phyloP scores from a whole-genome alignment of 768 basidiomycete species.

The Boletus pseudo-olivaceus region DNA sequence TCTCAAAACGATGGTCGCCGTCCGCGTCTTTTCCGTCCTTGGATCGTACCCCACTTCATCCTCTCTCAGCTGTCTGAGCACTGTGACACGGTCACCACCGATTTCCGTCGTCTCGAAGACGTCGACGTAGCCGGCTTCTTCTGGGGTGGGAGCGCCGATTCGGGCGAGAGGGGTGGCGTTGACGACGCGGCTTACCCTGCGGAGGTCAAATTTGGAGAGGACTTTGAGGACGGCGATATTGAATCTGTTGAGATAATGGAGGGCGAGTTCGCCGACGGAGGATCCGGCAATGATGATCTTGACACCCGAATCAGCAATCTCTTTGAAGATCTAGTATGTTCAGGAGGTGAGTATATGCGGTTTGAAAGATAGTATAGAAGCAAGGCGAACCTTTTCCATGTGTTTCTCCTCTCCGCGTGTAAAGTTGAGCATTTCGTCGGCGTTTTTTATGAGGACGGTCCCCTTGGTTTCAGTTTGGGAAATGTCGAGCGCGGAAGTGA shows the following conservation, averaged over 20 bases:
- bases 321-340: conserved; percentile 82
- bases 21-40: conserved; percentile 70
- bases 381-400: conserved; percentile 67
- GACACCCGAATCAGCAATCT: conserved; percentile 94
- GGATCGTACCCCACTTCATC: conserved; percentile 64
- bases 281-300: conserved; percentile 93
- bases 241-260: conserved; percentile 94
- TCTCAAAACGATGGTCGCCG: conserved; percentile 91
- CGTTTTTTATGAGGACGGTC: conserved; percentile 92
- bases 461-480: conserved; percentile 99
- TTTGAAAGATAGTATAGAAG: background rate
- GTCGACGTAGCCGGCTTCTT: conserved; percentile 93
- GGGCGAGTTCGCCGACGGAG: conserved; percentile 88
- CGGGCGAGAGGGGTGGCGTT: conserved; percentile 95
- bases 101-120: conserved; percentile 95
- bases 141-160: conserved; percentile 91
- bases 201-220: conserved; percentile 95
- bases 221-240: conserved; percentile 96
- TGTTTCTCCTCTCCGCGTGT: conserved; percentile 95
- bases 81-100: conserved; percentile 96
- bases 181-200: conserved; percentile 90
- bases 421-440: conserved; percentile 97
- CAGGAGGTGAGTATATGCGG: background rate
- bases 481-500: conserved; percentile 87
- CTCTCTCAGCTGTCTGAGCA: conserved; percentile 75